A percentile compares a stretch with the other conserved stretches of the same genome.
Conservation (phyloP, 2,329 filamentous ascomycete species). For the Aspergillus tamarii region DNA sequence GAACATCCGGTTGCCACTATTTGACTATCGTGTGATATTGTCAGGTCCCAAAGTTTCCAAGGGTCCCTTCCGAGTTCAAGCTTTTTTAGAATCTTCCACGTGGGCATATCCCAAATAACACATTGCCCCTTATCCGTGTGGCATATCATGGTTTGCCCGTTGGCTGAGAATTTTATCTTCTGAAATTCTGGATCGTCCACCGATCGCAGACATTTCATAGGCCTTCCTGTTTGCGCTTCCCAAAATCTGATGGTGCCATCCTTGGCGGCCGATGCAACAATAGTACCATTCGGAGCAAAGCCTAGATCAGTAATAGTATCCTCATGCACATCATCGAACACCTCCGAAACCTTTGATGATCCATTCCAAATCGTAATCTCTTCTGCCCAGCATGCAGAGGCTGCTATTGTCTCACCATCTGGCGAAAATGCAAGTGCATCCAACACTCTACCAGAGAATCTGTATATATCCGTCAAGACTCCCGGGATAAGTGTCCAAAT, state of each 20-base stretch:
- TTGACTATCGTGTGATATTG: background rate
- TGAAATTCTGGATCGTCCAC: background rate
- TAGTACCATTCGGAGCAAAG: background rate
- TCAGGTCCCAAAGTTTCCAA: fast-evolving
- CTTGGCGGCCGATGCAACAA: background rate
- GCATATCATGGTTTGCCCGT: fast-evolving
- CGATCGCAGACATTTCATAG: background rate
- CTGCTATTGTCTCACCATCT: background rate
- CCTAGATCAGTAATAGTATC: background rate
- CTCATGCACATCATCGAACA: background rate
- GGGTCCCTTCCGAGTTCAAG: background rate
- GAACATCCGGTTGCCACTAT: background rate
- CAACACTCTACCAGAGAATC: background rate
- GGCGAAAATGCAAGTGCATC: background rate
- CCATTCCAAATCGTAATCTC: background rate
- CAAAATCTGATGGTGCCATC: background rate
- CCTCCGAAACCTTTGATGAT: background rate
- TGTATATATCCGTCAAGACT: background rate
- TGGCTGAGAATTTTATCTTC: background rate
- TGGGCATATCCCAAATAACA: background rate
- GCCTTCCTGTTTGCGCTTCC: background rate
- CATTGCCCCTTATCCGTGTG: background rate
- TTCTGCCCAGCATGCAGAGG: background rate
- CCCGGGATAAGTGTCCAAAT: background rate
- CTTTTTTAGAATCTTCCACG: no score